Evolutionary conservation across 306 rosid genomes (phyloP).

Genomic region (Senna siamea): DNA sequence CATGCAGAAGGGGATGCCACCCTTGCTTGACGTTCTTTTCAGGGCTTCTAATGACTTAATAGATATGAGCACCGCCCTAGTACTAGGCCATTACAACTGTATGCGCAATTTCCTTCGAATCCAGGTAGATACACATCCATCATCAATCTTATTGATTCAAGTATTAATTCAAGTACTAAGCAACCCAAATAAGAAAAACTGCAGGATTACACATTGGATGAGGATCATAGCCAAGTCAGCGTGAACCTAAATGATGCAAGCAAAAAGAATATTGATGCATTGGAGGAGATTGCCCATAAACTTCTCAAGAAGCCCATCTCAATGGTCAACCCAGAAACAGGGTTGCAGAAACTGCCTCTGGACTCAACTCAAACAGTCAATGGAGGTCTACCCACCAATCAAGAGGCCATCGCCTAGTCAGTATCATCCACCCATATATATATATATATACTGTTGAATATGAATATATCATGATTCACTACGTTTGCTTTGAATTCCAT

Average conservation of each 20-base stretch:
- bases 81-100: constrained; percentile 7
- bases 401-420: not conserved
- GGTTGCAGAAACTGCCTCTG: no score
- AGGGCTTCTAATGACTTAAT: constrained; percentile 32
- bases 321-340: not conserved
- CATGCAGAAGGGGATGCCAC: no score
- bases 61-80: constrained; percentile 24
- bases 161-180: no score
- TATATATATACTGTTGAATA: no score
- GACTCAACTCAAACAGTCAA: no score
- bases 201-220: constrained; percentile 18
- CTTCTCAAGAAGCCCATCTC: not conserved
- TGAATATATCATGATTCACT: no score
- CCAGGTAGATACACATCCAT: no score
- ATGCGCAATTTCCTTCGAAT: constrained; percentile 32
- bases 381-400: constrained; percentile 9
- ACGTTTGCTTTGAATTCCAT: no score
- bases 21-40: constrained; percentile 25
- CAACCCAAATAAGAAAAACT: no score
- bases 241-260: constrained; percentile 17
- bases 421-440: no score
- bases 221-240: not conserved
- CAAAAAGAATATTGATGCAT: not conserved
- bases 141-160: no score
- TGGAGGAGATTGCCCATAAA: not conserved